Conservation (phyloP, 2,329 filamentous ascomycete genomes). For the Xylariales sp. region DNA sequence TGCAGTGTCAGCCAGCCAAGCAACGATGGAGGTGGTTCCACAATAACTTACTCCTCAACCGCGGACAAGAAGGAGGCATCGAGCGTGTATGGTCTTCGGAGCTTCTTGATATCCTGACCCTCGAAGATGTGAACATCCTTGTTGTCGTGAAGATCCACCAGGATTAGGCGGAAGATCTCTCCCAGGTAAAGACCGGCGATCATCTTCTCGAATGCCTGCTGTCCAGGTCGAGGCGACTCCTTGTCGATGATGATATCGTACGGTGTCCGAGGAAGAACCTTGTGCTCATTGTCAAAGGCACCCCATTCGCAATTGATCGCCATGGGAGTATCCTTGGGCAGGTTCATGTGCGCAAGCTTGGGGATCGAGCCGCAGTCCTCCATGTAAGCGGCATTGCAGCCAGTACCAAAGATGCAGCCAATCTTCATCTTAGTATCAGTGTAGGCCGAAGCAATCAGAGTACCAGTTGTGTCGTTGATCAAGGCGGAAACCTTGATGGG, state of each 20-base stretch:
- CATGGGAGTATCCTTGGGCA: slow-evolving; percentile 79
- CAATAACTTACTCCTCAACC: slow-evolving; percentile 83
- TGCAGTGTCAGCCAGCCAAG: slow-evolving; percentile 16
- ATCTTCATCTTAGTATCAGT: slow-evolving; percentile 92
- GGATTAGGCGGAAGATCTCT: slow-evolving; percentile 85
- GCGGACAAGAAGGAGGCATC: slow-evolving; percentile 91
- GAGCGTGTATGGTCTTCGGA: slow-evolving; percentile 82
- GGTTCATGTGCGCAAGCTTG: slow-evolving; percentile 87
- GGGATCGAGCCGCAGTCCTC: slow-evolving; percentile 86
- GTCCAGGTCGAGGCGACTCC: slow-evolving; percentile 85
- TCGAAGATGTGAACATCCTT: slow-evolving; percentile 73
- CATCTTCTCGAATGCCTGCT: slow-evolving; percentile 98
- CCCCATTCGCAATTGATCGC: slow-evolving; percentile 98
- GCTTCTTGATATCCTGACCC: slow-evolving; percentile 71
- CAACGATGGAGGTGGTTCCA: slow-evolving; percentile 2
- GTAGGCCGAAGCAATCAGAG: slow-evolving; percentile 92
- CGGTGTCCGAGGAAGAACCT: slow-evolving; percentile 76
- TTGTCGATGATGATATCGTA: slow-evolving; percentile 88
- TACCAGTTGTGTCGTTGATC: slow-evolving; percentile 97
- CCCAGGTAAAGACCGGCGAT: slow-evolving; percentile 91
- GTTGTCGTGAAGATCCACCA: slow-evolving; percentile 81
- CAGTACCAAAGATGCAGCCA: slow-evolving; percentile 96
- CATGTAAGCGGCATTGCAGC: slow-evolving; percentile 98
- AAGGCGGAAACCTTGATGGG: slow-evolving; percentile 90
- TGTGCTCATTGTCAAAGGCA: slow-evolving; percentile 91